Evolutionary conservation across 2,329 filamentous ascomycete genomes (phyloP).

Genomic region (Xylariaceae sp.): DNA sequence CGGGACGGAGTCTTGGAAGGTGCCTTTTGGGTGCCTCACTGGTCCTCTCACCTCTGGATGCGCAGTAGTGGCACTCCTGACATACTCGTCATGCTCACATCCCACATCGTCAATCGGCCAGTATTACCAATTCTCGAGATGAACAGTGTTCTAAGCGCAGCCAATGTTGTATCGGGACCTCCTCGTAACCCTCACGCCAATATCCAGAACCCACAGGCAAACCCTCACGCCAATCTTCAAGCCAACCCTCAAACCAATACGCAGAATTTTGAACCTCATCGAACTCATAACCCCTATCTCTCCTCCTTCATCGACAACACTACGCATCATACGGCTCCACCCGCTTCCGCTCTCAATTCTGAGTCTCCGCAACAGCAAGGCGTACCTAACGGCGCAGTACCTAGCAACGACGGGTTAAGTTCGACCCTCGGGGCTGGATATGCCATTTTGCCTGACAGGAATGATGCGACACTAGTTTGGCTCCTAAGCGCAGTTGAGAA

Average conservation of each 20-base stretch:
- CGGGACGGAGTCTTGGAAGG: constrained; percentile 22
- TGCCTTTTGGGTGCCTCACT: constrained; percentile 27
- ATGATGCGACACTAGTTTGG: constrained; percentile 26
- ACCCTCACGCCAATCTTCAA: too few relatives aligned
- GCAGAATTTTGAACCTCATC: too few relatives aligned
- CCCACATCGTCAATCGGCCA: constrained; percentile 24
- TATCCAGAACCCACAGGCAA: too few relatives aligned
- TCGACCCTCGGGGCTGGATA: constrained; percentile 25
- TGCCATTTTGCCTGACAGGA: constrained; percentile 27
- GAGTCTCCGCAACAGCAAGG: too few relatives aligned
- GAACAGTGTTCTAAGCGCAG: constrained; percentile 24
- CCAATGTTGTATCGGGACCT: too few relatives aligned
- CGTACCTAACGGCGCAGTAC: not conserved
- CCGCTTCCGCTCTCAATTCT: too few relatives aligned
- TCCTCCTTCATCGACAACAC: too few relatives aligned
- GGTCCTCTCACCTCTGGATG: constrained; percentile 25
- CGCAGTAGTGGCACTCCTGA: constrained; percentile 22
- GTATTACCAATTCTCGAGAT: constrained; percentile 27
- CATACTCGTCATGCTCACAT: constrained; percentile 25
- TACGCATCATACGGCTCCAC: too few relatives aligned
- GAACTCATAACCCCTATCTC: too few relatives aligned
- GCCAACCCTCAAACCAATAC: too few relatives aligned
- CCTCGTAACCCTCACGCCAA: too few relatives aligned
- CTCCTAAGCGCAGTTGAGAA: constrained; percentile 24
- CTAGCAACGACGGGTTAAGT: constrained; percentile 11